A percentile compares a stretch with the other conserved stretches of the same genome.
Evolutionary conservation across 768 basidiomycete species (phyloP).

Genomic region (Rhodocollybia butyracea): DNA sequence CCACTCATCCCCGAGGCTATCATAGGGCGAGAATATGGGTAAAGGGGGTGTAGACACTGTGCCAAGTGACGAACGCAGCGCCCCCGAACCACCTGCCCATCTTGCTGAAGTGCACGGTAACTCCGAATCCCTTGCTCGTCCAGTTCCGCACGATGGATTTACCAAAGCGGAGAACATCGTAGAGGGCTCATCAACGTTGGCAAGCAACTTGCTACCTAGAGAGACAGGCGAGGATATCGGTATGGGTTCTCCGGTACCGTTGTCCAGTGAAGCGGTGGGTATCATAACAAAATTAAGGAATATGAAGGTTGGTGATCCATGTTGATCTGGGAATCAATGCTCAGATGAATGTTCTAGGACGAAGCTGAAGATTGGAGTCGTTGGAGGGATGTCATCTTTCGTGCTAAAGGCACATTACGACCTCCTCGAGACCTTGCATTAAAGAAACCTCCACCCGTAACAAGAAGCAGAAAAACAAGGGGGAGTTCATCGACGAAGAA

Average conservation of each 20-base stretch:
- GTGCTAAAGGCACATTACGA: slow-evolving; percentile 59
- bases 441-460: slow-evolving; percentile 59
- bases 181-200: neutral
- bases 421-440: slow-evolving; percentile 39
- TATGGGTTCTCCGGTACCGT: slow-evolving; percentile 79
- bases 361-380: slow-evolving; percentile 87
- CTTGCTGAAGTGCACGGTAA: slow-evolving; percentile 38
- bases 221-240: slow-evolving; percentile 88
- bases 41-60: slow-evolving; percentile 77
- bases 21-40: slow-evolving; percentile 68
- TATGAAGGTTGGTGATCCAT: slow-evolving; percentile 60
- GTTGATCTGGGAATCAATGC: neutral
- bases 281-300: slow-evolving; percentile 79
- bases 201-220: slow-evolving; percentile 59
- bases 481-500: slow-evolving; percentile 29
- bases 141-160: neutral
- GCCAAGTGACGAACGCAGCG: slow-evolving; percentile 62
- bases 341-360: slow-evolving; percentile 43
- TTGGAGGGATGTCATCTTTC: slow-evolving; percentile 83
- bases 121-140: slow-evolving; percentile 40
- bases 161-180: neutral
- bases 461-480: slow-evolving; percentile 52
- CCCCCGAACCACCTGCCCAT: slow-evolving; percentile 56
- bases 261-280: slow-evolving; percentile 72
- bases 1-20: neutral